Percentiles rank a stretch among this genome's conserved stretches.
Evolutionary conservation across 805 yeast species (phyloP).

Genomic region (Kodamaea laetipori): DNA sequence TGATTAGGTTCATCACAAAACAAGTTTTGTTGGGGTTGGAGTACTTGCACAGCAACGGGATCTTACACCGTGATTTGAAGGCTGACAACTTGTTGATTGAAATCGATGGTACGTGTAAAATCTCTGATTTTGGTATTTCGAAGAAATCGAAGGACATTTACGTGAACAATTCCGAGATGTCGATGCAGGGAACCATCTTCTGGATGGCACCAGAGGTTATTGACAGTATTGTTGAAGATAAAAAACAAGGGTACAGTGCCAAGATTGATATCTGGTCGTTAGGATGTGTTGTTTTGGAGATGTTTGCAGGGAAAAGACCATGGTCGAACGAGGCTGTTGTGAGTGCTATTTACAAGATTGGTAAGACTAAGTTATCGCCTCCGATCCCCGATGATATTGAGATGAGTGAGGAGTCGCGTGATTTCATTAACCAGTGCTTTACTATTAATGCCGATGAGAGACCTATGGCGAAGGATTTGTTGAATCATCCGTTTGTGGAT

Average conservation of each 20-base stretch:
- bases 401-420: constrained; percentile 65
- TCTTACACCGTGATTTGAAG: constrained; percentile 89
- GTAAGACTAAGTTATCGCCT: constrained; percentile 86
- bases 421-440: constrained; percentile 77
- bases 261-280: constrained; percentile 98
- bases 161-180: constrained; percentile 90
- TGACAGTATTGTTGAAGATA: constrained; percentile 71
- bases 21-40: constrained; percentile 85
- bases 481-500: constrained; percentile 54
- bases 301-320: constrained; percentile 97
- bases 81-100: constrained; percentile 91
- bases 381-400: constrained; percentile 92
- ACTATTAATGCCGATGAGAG: constrained; percentile 72
- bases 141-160: constrained; percentile 76
- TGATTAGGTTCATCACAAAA: constrained; percentile 69
- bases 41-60: constrained; percentile 85
- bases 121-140: constrained; percentile 95
- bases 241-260: constrained; percentile 92
- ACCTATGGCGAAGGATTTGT: constrained; percentile 78
- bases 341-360: constrained; percentile 88
- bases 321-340: constrained; percentile 96
- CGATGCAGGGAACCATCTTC: constrained; percentile 97
- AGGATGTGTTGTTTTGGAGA: constrained; percentile 95
- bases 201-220: constrained; percentile 99
- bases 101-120: constrained; percentile 90